Evolutionary conservation across 2,329 filamentous ascomycete genomes (phyloP).

Genomic region (Colletotrichum endophyticum): DNA sequence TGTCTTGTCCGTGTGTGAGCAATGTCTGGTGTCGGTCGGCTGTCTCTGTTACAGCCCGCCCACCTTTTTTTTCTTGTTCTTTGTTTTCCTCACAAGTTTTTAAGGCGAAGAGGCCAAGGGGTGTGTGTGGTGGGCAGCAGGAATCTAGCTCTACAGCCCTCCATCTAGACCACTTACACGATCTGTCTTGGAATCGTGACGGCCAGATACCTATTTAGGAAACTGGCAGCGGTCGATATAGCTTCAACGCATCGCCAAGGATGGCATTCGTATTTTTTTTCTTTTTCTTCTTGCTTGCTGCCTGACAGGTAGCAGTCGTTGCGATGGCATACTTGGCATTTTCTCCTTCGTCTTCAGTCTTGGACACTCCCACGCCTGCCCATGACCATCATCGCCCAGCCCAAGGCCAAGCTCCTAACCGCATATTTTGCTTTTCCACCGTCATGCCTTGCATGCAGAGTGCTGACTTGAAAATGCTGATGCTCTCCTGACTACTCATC

Average conservation of each 20-base stretch:
- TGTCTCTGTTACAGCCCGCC: background rate
- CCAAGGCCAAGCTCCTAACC: background rate
- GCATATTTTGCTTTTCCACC: background rate
- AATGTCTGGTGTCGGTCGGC: background rate
- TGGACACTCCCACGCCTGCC: no score
- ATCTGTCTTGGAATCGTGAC: background rate
- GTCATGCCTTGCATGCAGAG: slow-evolving; percentile 5
- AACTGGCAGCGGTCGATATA: background rate
- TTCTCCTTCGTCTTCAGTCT: background rate
- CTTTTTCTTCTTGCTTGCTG: background rate
- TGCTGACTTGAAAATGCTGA: background rate
- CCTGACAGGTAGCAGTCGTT: background rate
- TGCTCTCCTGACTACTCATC: background rate
- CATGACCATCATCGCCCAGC: background rate
- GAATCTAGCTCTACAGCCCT: background rate
- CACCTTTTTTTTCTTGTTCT: background rate
- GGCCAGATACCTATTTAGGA: background rate
- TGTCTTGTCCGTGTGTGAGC: background rate
- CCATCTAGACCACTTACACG: background rate
- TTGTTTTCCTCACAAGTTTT: background rate
- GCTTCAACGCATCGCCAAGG: background rate
- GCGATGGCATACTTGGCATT: background rate
- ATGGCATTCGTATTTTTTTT: background rate
- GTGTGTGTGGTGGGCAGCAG: background rate
- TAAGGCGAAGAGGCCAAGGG: background rate